Base-by-base conservation (phyloP, 768 basidiomycete species). In the Agrocybe praecox region DNA sequence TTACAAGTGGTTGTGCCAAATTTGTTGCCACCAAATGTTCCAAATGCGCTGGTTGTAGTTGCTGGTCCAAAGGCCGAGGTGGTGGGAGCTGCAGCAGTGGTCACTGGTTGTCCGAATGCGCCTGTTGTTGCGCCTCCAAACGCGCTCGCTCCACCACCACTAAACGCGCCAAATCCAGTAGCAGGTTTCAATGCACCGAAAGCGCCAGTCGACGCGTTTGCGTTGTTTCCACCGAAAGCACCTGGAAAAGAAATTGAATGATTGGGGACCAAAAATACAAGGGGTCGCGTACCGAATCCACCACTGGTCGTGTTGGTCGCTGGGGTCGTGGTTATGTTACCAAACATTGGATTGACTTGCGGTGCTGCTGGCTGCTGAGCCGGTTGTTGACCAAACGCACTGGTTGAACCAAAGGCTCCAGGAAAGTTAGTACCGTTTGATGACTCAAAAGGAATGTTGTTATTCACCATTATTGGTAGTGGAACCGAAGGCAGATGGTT, bases 341-440 rank as follows among this genome's bases (percentile, higher is more conserved):
- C 90, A 69, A 92, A 93, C 89, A 92, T 92, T 42, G 90, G 88
- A 65, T 92, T 92, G 5, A 85, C 81, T 60, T 79, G 80, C 1
- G 80, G 82, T 63, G 80, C 81, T 63, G 81, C 53, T 44, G 83
- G 87, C 63, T 80, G 83, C 50, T 74, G 75, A 29, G 26, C 26
- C 9, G 26, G 26, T 19, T 69, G 73, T 62, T 88, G 86, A 52
- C 85, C 83, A 78, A 89, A 89, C 57, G 84, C 74, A 64, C 80
- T 69, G 51, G 80, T 74, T 24, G 75, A 74, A 60, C 84, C 82
- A 68, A 86, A 86, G 52, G 79, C 84, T 85, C 15, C 50, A 52
- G 56, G 55, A 62, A 49, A 53, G 64, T 67, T 59, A 71, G 67
- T 62, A 59, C 62, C 55, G 60, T 53, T 57, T 23, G 29, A 46